phyloP scores from a whole-genome alignment of 106 monocot genomes.

The Dioscorea alata region DNA sequence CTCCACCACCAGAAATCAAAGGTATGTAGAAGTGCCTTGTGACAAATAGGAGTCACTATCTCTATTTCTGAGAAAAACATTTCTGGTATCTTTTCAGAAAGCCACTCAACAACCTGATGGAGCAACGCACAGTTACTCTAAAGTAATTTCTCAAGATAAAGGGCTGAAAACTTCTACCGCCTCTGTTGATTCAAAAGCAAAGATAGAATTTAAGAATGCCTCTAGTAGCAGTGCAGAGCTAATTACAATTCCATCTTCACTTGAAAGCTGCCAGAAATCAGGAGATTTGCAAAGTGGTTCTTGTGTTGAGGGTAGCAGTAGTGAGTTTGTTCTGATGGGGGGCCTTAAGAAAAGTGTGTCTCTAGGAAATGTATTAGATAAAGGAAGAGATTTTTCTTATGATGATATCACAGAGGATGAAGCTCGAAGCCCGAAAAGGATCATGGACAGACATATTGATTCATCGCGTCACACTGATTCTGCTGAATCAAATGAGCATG shows the following conservation, averaged over 20 bases:
- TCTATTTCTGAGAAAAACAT: neutral
- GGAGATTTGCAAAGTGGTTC: conserved; percentile 23
- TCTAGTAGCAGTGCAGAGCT: conserved; percentile 18
- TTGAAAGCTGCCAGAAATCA: conserved; percentile 38
- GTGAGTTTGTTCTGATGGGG: conserved; percentile 6
- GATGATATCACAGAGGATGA: conserved; percentile 27
- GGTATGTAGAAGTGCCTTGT: conserved; percentile 20
- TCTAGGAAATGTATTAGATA: conserved; percentile 43
- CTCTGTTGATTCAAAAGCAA: conserved; percentile 8
- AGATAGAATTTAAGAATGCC: conserved; percentile 10
- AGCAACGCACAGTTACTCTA: conserved; percentile 13
- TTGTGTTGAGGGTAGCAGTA: conserved; percentile 16
- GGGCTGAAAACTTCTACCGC: conserved; percentile 5
- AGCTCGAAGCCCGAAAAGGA: conserved; percentile 9
- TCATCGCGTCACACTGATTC: conserved; percentile 8
- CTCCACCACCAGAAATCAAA: conserved; percentile 31
- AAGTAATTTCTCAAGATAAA: conserved; percentile 23
- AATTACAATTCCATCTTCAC: conserved; percentile 25
- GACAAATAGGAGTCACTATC: neutral
- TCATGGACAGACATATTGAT: conserved; percentile 2
- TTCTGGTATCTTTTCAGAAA: conserved; percentile 32
- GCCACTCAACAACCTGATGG: conserved; percentile 14
- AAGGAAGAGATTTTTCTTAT: conserved; percentile 17
- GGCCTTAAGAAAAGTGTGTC: conserved; percentile 56
- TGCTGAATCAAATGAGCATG: conserved; percentile 10